Percentiles rank a stretch among this genome's conserved stretches.
Evolutionary conservation across 2,329 filamentous ascomycete species (phyloP).

Genomic region (Cadophora sp.): DNA sequence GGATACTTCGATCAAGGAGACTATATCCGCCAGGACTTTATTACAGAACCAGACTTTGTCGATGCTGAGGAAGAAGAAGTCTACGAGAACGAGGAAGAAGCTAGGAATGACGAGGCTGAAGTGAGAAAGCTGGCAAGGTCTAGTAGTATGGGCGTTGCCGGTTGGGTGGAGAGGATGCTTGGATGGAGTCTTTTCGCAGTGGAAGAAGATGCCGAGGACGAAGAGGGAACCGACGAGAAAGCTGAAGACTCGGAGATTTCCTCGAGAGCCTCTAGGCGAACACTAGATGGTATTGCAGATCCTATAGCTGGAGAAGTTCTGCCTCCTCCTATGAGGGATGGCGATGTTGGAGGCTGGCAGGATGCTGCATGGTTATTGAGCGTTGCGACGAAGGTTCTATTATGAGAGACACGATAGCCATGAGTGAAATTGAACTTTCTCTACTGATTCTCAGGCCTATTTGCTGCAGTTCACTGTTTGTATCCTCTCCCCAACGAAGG

Average conservation of each 20-base stretch:
- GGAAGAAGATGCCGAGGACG: slow-evolving; percentile 64
- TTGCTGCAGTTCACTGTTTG: background rate
- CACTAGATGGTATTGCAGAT: slow-evolving; percentile 35
- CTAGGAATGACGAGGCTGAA: slow-evolving; percentile 61
- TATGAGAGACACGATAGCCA: slow-evolving; percentile 28
- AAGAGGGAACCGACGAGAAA: slow-evolving; percentile 46
- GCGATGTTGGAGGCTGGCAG: slow-evolving; percentile 66
- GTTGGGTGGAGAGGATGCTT: slow-evolving; percentile 65
- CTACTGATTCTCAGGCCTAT: background rate
- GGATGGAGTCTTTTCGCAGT: slow-evolving; percentile 69
- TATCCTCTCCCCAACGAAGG: background rate
- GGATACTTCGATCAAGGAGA: slow-evolving; percentile 51
- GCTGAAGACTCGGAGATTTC: slow-evolving; percentile 43
- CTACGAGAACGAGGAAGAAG: slow-evolving; percentile 57
- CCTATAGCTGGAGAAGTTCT: slow-evolving; percentile 53
- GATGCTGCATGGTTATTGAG: slow-evolving; percentile 73
- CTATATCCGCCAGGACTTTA: slow-evolving; percentile 45
- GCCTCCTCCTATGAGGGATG: slow-evolving; percentile 55
- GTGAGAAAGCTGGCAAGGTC: slow-evolving; percentile 62
- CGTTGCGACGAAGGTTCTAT: slow-evolving; percentile 55
- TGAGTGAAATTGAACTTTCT: background rate
- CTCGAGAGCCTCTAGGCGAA: slow-evolving; percentile 34
- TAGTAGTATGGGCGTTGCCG: slow-evolving; percentile 57
- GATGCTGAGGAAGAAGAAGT: slow-evolving; percentile 65
- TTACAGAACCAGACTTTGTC: slow-evolving; percentile 66